Evolutionary conservation across 2,329 filamentous ascomycete species (phyloP), one percentile per base, ranked within the genome.

Genomic region (Pestalotiopsis sp.): DNA sequence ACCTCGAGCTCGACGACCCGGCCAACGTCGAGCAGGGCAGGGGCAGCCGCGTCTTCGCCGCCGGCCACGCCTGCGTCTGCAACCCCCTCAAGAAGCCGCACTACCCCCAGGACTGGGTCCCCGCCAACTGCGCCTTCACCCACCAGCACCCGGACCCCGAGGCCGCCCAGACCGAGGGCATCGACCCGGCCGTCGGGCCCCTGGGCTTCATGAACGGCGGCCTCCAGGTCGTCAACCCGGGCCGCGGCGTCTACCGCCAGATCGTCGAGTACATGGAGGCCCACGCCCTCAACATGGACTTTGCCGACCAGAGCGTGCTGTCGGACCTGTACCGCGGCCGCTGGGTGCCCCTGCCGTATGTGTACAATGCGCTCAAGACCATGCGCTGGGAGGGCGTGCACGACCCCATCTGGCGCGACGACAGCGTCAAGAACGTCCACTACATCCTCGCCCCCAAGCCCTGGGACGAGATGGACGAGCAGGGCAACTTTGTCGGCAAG

Each of bases 11-110:
- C 61, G 93, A 95, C 79, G 76, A 82, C 23, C 83, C 87, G 70
- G 69, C 9, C 27, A 68, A 27, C 11, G 62, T 81, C 58, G 71
- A 70, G 9, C 52, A 67, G 12, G 67, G 71, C 12, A 82, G 81
- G 20, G 89, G 91, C 25, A 78, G 85, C 59, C 85, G 87, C 59
- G 92, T 97, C 41, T 95, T 97, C 80, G 94, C 93, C 1, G 93
- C 94, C 4, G 90, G 90, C 71, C 93, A 95, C 81, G 94, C 94
- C 4, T 97, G 94, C 80, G 90, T 94, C 20, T 97, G 94, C 83
- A 97, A 97, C 81, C 94, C 94, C 25, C 82, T 94, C 72, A 86
- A 89, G 74, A 94, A 93, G 79, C 76, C 88, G 38, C 93, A 97
- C 81, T 97, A 97, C 80, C 94, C 94, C 0, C 80, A 82, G 63